Percentiles rank a stretch among this genome's conserved stretches.
These are phyloP conservation scores for Diplotaxis tenuifolia DNA, from an alignment of 345 rosid genomes.

Conservation along the genomic window DNA sequence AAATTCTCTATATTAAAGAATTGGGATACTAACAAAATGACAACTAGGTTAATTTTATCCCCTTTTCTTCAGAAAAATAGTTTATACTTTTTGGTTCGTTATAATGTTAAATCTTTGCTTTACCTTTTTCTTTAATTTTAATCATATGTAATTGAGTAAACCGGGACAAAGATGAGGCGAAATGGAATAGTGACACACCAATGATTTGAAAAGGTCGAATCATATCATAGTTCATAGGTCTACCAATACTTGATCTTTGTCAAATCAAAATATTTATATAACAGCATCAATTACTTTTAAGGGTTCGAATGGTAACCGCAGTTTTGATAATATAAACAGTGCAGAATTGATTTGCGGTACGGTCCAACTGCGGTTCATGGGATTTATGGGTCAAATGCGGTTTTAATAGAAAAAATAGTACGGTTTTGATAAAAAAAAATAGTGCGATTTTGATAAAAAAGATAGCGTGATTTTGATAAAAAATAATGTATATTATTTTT, in stretches of 20 bases:
- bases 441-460: no score
- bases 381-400: no score
- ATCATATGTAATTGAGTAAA: constrained; percentile 33
- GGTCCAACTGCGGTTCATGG: no score
- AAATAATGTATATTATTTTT: no score
- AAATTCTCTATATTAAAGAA: no score
- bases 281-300: not conserved
- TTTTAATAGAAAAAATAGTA: no score
- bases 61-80: not conserved
- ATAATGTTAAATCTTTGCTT: constrained; percentile 18
- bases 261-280: constrained; percentile 26
- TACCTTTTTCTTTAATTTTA: constrained; percentile 31
- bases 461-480: no score
- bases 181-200: constrained; percentile 28
- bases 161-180: constrained; percentile 23
- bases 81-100: not conserved
- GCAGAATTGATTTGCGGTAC: no score
- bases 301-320: no score
- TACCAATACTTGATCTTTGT: constrained; percentile 23
- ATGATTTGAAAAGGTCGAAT: constrained; percentile 36
- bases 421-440: no score
- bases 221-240: constrained; percentile 18
- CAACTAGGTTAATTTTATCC: not conserved
- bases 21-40: not conserved
- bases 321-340: no score